Evolutionary conservation across 169 alveolate species (phyloP).

Genomic region (Eimeria acervulina): DNA sequence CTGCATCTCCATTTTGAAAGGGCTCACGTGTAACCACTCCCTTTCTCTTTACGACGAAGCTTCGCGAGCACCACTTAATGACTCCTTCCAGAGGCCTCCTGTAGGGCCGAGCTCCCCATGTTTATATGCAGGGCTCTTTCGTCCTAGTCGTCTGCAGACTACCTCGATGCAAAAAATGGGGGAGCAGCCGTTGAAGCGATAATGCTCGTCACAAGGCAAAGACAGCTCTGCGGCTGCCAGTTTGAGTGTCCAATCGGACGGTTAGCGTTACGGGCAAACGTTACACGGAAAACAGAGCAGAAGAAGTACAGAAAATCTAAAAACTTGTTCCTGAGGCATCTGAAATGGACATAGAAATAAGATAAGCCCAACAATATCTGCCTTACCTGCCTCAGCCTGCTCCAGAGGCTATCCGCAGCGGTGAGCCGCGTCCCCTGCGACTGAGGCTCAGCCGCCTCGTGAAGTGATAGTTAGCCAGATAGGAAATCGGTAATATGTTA

Average conservation of each 20-base stretch:
- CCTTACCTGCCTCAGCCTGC: not conserved
- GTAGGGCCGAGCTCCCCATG: constrained; percentile 13
- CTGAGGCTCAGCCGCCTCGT: not conserved
- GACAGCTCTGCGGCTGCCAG: not conserved
- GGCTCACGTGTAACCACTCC: not conserved
- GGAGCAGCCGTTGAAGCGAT: not conserved
- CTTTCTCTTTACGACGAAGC: not conserved
- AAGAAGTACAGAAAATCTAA: not conserved
- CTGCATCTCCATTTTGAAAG: constrained; percentile 68
- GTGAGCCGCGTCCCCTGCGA: constrained; percentile 25
- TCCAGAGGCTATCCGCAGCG: constrained; percentile 19
- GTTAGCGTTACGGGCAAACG: not conserved
- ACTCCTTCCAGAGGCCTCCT: not conserved
- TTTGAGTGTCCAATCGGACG: not conserved
- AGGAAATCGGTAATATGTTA: not conserved
- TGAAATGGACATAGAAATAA: not conserved
- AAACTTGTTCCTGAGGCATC: not conserved
- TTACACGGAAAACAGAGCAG: not conserved
- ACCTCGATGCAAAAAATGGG: not conserved
- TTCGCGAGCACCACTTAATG: not conserved
- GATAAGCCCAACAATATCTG: not conserved
- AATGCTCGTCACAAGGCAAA: not conserved
- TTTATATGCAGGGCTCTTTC: not conserved
- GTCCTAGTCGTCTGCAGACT: not conserved
- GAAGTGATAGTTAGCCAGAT: constrained; percentile 1